Percentiles rank a stretch among this genome's conserved stretches.
phyloP scores from a whole-genome alignment of 2,329 filamentous ascomycete species.

The Colletotrichum sp. region DNA sequence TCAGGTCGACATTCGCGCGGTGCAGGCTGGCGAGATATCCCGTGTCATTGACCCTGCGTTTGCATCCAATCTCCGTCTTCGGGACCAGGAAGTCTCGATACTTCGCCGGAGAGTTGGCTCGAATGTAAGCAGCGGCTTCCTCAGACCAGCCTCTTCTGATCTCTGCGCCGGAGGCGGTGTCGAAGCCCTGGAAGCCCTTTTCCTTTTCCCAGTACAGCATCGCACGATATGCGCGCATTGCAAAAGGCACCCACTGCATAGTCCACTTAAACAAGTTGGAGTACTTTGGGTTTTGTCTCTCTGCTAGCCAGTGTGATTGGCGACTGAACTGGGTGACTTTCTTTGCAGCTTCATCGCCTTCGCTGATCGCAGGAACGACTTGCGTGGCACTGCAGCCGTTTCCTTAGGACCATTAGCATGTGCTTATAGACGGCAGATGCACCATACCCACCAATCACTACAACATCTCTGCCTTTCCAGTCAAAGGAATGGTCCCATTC shows the following conservation, averaged over 20 bases:
- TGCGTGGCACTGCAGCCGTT: constrained; percentile 40
- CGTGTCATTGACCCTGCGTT: constrained; percentile 37
- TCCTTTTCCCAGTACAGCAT: neutral
- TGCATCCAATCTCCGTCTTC: constrained; percentile 36
- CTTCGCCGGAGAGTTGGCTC: constrained; percentile 24
- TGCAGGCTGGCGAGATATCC: constrained; percentile 34
- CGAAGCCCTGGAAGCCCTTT: neutral
- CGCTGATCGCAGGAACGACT: constrained; percentile 35
- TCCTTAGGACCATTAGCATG: neutral
- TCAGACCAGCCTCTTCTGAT: neutral
- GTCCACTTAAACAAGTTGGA: constrained; percentile 18
- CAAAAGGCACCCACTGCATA: constrained; percentile 27
- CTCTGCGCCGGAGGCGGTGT: neutral
- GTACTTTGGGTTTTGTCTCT: neutral
- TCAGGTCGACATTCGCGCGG: constrained; percentile 31
- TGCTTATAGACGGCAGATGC: neutral
- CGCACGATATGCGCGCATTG: neutral
- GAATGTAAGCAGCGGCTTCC: neutral
- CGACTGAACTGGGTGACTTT: constrained; percentile 4
- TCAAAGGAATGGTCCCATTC: constrained; percentile 33
- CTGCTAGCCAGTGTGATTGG: neutral
- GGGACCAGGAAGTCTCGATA: constrained; percentile 35
- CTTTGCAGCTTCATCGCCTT: neutral
- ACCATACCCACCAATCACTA: constrained; percentile 31
- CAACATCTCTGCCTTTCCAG: constrained; percentile 34